These are phyloP conservation scores for Ophiocordyceps polyrhachis-furcata DNA, from an alignment of 2,329 filamentous ascomycete species.

Conservation along the genomic window DNA sequence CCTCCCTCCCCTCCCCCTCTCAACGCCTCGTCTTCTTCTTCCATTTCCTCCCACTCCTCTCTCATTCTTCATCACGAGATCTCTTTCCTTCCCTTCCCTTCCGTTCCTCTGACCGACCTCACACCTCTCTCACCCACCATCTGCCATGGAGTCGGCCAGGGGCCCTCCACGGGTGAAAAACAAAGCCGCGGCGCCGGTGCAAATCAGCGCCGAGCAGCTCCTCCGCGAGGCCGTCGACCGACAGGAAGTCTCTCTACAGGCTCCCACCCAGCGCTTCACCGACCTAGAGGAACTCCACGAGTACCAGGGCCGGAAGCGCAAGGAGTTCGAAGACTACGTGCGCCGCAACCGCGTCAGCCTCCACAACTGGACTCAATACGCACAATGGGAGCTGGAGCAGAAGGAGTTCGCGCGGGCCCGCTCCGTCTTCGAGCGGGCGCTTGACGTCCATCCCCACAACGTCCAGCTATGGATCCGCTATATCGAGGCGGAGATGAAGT, in stretches of 20 bases:
- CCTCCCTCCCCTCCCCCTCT: not conserved
- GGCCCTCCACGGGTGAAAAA: constrained; percentile 96
- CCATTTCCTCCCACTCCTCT: not conserved
- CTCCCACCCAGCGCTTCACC: constrained; percentile 84
- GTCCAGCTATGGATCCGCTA: constrained; percentile 83
- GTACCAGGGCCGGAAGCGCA: constrained; percentile 86
- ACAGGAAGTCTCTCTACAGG: constrained; percentile 73
- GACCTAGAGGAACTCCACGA: constrained; percentile 97
- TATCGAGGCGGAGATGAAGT: constrained; percentile 89
- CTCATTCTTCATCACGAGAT: not conserved
- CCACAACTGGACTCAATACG: constrained; percentile 98
- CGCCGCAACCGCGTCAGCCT: constrained; percentile 86
- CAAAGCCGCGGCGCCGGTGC: constrained; percentile 77
- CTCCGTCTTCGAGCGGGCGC: constrained; percentile 82
- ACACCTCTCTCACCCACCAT: too few relatives aligned
- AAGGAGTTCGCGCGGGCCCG: constrained; percentile 88
- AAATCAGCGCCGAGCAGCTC: constrained; percentile 94
- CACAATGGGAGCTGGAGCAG: constrained; percentile 92
- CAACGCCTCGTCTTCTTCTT: not conserved
- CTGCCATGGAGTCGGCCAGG: constrained; percentile 68
- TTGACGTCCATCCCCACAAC: constrained; percentile 79
- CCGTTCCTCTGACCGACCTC: too few relatives aligned
- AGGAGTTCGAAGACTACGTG: constrained; percentile 97
- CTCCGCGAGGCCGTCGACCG: constrained; percentile 93
- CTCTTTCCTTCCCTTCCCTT: constrained; percentile 4